A percentile compares a stretch with the other conserved stretches of the same genome.
Conservation (phyloP, 2,329 filamentous ascomycete species). For the Pseudogymnoascus sp. region DNA sequence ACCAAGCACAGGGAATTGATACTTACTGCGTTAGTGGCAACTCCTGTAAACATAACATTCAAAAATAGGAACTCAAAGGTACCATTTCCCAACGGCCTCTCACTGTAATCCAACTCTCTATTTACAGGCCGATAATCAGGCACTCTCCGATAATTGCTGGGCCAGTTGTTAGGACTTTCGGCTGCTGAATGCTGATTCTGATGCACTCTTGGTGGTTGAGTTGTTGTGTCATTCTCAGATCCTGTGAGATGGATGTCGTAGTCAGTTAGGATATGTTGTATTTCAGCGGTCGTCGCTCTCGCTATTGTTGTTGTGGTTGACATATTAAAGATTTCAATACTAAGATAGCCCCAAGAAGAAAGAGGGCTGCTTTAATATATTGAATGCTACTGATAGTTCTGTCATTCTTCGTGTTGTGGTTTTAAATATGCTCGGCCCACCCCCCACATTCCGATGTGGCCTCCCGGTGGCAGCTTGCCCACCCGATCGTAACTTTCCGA, state of each 20-base stretch:
- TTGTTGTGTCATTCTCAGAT: conserved; percentile 15
- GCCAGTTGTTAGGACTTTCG: conserved; percentile 36
- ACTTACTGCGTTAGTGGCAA: conserved; percentile 37
- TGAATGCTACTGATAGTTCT: not conserved
- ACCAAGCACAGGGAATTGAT: not conserved
- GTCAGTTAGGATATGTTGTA: conserved; percentile 30
- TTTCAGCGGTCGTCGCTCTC: not conserved
- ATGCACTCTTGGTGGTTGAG: not conserved
- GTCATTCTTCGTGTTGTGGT: not conserved
- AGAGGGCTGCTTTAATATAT: not conserved
- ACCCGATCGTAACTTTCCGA: not conserved
- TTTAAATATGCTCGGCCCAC: not conserved
- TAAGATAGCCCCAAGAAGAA: not conserved
- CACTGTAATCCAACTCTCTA: conserved; percentile 33
- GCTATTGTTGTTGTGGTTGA: not conserved
- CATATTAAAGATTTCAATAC: not conserved
- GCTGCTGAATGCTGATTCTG: not conserved
- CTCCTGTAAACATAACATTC: conserved; percentile 42
- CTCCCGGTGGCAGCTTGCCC: not conserved
- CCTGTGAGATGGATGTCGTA: conserved; percentile 40
- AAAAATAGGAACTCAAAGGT: conserved; percentile 40
- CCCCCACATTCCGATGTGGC: not conserved
- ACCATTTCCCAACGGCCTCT: conserved; percentile 37
- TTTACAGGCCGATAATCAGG: conserved; percentile 41
- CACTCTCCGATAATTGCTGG: conserved; percentile 39